These are phyloP conservation scores for Diaporthe vaccinii DNA, from an alignment of 2,329 filamentous ascomycete genomes.

Conservation along the genomic window DNA sequence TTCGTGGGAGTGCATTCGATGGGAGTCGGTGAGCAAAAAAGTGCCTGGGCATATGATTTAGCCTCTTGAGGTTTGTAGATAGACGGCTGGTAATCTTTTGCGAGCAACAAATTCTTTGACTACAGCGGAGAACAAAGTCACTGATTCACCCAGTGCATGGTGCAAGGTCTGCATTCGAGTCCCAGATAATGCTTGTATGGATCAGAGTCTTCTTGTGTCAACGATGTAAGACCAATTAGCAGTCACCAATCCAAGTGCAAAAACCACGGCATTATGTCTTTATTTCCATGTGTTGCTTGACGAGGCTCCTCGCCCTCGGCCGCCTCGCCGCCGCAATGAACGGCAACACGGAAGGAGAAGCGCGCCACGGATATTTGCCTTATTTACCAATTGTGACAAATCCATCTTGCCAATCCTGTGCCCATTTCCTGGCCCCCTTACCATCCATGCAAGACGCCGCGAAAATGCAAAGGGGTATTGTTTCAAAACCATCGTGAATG, in stretches of 20 bases:
- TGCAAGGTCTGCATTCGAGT: neutral
- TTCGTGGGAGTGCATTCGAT: constrained; percentile 2
- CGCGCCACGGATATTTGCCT: neutral
- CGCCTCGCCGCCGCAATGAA: neutral
- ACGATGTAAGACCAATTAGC: neutral
- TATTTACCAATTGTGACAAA: constrained; percentile 29
- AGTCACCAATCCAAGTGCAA: neutral
- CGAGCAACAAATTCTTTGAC: neutral
- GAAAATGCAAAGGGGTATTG: constrained; percentile 39
- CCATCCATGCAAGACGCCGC: constrained; percentile 36
- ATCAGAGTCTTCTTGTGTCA: neutral
- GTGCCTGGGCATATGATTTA: neutral
- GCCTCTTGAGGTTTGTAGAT: neutral
- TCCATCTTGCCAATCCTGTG: neutral
- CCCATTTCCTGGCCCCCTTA: neutral
- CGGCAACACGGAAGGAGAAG: neutral
- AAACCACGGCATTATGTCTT: neutral
- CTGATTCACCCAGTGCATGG: too few relatives aligned
- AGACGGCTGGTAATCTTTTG: neutral
- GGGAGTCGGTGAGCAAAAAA: constrained; percentile 17
- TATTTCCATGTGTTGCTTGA: constrained; percentile 25
- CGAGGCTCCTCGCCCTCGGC: neutral
- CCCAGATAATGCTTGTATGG: too few relatives aligned
- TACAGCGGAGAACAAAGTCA: neutral
- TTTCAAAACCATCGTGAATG: constrained; percentile 12